Base-by-base conservation (phyloP, 768 basidiomycete species). In the Boletus reticuloceps region DNA sequence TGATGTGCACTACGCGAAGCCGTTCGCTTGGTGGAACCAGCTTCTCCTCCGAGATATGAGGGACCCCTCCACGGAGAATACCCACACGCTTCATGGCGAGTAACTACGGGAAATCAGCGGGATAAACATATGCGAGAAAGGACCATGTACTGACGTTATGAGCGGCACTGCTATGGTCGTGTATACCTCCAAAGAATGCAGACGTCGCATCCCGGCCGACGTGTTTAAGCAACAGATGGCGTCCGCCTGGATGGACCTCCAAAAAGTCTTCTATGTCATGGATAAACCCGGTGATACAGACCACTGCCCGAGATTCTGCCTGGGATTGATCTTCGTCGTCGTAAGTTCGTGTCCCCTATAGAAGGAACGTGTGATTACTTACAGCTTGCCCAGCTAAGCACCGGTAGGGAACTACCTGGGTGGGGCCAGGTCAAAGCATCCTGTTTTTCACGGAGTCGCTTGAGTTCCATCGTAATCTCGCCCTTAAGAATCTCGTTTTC, bases 101-200 rank as follows among this genome's bases (percentile, higher is more conserved):
- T 13, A 55, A n/a, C 54, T 55, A 25, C 9, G 10, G 29, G 13
- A 19, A 9, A 20, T 51, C 5, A 44, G 14, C 20, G 34, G 25
- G 19, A 19, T 29, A 13, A 38, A 34, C n/a, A 36, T 5, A 22
- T 16, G 20, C 6, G 16, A 55, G n/a, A n/a, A 44, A 17, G 29
- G 40, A 11, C 17, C 17, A 19, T 19, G 19, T n/a, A 39, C 54
- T 38, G 7, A 51, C 53, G 16, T 51, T 41, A 27, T 54, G 53
- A 20, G 53, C 41, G 10, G 53, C 53, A 31, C 19, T 50, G 34
- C 34, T 50, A 16, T 54, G 53, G 19, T 42, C 22, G 25, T 51
- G 29, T 37, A 54, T 20, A 17, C 53, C 53, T n/a, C 48, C 53
- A 41, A 54, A 54, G 48, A 54, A 54, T 9, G 47, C 47, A 11